Conservation (phyloP, 2,329 filamentous ascomycete genomes). For the Aspergillus glaucus region DNA sequence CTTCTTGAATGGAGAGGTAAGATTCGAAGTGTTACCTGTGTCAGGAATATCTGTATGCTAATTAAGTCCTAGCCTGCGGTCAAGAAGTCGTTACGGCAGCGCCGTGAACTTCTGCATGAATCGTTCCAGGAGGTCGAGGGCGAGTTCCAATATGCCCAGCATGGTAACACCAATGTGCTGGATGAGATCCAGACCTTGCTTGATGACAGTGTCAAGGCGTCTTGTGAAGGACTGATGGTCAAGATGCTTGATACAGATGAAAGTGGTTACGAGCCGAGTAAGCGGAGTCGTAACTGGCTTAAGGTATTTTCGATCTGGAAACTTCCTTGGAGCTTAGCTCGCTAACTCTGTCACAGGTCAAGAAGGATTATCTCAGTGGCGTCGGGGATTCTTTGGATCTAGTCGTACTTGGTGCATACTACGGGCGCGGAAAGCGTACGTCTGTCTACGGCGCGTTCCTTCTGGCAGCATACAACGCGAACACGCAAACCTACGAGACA, state of each 20-base stretch:
- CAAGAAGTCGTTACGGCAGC: slow-evolving; percentile 76
- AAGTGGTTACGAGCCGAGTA: slow-evolving; percentile 92
- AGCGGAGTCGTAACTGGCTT: slow-evolving; percentile 95
- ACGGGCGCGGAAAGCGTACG: slow-evolving; percentile 90
- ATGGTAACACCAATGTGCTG: slow-evolving; percentile 78
- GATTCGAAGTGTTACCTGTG: slow-evolving; percentile 5
- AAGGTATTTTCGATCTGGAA: slow-evolving; percentile 54
- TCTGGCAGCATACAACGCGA: slow-evolving; percentile 83
- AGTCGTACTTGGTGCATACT: slow-evolving; percentile 90
- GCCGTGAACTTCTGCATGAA: slow-evolving; percentile 65
- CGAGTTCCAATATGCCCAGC: slow-evolving; percentile 85
- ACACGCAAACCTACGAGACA: slow-evolving; percentile 78
- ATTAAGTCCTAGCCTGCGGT: slow-evolving; percentile 57
- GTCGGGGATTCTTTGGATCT: slow-evolving; percentile 94
- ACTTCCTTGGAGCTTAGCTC: neutral
- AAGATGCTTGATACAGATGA: slow-evolving; percentile 96
- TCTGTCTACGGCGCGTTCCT: slow-evolving; percentile 94
- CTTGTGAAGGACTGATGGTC: slow-evolving; percentile 96
- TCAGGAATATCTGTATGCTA: neutral
- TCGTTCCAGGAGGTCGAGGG: slow-evolving; percentile 76
- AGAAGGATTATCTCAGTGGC: slow-evolving; percentile 94
- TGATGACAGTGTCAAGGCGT: slow-evolving; percentile 91
- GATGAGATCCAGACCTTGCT: slow-evolving; percentile 90
- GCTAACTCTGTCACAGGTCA: slow-evolving; percentile 54
- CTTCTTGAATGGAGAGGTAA: slow-evolving; percentile 79